Conservation (phyloP, 78 protist species). For the Polysphondylium violaceum region DNA sequence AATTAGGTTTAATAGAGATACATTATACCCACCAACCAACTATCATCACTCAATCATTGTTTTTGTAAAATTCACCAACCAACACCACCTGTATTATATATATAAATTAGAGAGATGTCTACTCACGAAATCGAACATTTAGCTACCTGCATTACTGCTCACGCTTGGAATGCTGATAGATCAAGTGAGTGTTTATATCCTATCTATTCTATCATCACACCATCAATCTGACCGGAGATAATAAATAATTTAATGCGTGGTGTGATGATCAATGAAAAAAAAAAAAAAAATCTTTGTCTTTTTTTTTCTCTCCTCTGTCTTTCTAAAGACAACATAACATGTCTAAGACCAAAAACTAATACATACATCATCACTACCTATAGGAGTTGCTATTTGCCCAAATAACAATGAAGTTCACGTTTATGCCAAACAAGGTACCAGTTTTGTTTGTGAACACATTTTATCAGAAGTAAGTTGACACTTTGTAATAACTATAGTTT, state of each 20-base stretch:
- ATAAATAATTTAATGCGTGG: not conserved
- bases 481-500: not conserved
- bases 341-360: no score
- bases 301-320: not conserved
- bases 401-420: slow-evolving; percentile 89
- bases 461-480: slow-evolving; percentile 72
- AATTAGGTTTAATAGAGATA: no score
- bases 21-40: no score
- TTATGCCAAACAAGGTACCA: slow-evolving; percentile 63
- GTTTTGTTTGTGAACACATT: slow-evolving; percentile 37
- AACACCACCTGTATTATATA: not conserved
- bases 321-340: no score
- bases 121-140: slow-evolving; percentile 68
- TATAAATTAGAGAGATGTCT: slow-evolving; percentile 37
- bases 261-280: not conserved
- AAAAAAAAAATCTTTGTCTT: not conserved
- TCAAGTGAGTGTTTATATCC: slow-evolving; percentile 68
- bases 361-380: not conserved
- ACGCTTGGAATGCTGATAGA: slow-evolving; percentile 92
- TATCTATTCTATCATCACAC: not conserved
- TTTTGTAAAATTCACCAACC: no score
- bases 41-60: no score
- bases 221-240: not conserved
- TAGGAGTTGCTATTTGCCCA: slow-evolving; percentile 95
- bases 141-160: slow-evolving; percentile 83